Base-by-base conservation (phyloP, 2,329 filamentous ascomycete species). In the Capronia coronata region DNA sequence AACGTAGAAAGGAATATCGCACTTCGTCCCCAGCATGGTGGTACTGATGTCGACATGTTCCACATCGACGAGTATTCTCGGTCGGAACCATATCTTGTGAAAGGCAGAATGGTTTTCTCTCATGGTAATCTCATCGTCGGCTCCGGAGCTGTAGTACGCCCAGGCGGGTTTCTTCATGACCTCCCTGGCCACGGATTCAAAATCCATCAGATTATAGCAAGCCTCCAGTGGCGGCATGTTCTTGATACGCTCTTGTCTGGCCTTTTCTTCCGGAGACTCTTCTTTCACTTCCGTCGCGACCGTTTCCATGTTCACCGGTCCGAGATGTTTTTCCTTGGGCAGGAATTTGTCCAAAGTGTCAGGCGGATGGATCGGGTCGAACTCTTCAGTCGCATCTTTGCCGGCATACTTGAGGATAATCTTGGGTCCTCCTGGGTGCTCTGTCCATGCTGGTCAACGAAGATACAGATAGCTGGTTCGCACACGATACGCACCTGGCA, bases 381-480 rank as follows among this genome's bases (percentile, higher is more conserved):
- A 96, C 64, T 88, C 88, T 66, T 90, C 86, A 29, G 89, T 94
- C 32, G 89, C 89, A 74, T 96, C 90, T 75, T 91, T 94, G 62
- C 90, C 89, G 23, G 90, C 90, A 71, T 96, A 95, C 72, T 95
- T 95, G 58, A 98, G 78, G 63, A 98, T 97, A 67, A 97, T 94
- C 65, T 91, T 93, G 59, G 82, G 77, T 30, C 87, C 90, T 54
- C 90, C 90, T 19, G 90, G 90, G 64, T 95, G 89, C 67, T 94
- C 87, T 82, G 59, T 18, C 10, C 19, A 16, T 25, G 35, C 29
- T 35, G 38, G 21, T 42, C 41, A 51, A 45, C 38, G 19, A 46
- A 35, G 37, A 14, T 18, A 14, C n/a, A 2, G 39, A 23, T 23
- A 35, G 10, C 22, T 13, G 22, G 14, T 9, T 6, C 14, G n/a